Evolutionary conservation across 163 green algal species (phyloP).

Genomic region (Trebouxiophyceae sp.): DNA sequence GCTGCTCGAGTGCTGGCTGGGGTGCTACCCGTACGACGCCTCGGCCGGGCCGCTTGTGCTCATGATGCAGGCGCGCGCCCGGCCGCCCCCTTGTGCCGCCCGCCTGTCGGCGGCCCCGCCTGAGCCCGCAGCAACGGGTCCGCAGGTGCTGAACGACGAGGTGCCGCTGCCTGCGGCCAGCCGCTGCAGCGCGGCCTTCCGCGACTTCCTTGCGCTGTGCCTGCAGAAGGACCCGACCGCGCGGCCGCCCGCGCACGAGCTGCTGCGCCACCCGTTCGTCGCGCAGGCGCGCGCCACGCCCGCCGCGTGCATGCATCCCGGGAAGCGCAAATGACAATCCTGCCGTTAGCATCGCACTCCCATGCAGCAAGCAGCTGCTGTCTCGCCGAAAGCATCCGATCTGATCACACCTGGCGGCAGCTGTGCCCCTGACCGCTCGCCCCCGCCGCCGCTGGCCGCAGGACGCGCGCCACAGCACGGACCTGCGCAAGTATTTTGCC

Average conservation of each 20-base stretch:
- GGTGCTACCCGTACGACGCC: slow-evolving; percentile 85
- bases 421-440: no score
- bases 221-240: slow-evolving; percentile 68
- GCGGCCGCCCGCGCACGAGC: slow-evolving; percentile 56
- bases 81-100: not conserved
- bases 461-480: no score
- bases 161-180: slow-evolving; percentile 34
- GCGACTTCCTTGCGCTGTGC: slow-evolving; percentile 70
- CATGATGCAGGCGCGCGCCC: slow-evolving; percentile 76
- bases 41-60: slow-evolving; percentile 70
- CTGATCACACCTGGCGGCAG: no score
- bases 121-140: not conserved
- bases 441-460: no score
- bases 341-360: no score
- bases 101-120: not conserved
- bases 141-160: slow-evolving; percentile 72
- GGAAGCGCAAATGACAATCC: no score
- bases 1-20: slow-evolving; percentile 79
- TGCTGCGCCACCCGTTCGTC: slow-evolving; percentile 77
- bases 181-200: slow-evolving; percentile 52
- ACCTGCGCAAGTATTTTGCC: no score
- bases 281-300: slow-evolving; percentile 30
- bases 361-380: no score
- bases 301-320: no score
- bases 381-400: no score